A percentile compares a stretch with the other conserved stretches of the same genome.
These are phyloP conservation scores for Effrenium voratum DNA, from an alignment of 73 alveolate genomes.

Conservation along the genomic window DNA sequence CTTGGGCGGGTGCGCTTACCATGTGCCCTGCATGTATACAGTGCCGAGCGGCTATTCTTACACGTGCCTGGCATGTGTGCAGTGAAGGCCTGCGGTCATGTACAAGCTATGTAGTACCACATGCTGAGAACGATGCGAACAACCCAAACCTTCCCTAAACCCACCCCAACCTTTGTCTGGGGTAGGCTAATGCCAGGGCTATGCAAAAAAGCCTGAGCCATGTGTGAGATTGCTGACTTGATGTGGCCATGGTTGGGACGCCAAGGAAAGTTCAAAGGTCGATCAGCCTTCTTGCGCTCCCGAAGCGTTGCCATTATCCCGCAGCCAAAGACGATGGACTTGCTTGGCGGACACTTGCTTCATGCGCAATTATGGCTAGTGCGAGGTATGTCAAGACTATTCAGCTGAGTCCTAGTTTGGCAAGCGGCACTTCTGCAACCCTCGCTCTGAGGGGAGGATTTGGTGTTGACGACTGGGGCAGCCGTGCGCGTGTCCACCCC, in stretches of 20 bases:
- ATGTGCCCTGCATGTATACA: too few relatives aligned
- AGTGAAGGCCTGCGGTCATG: too few relatives aligned
- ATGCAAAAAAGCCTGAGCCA: too few relatives aligned
- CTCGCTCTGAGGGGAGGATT: neutral
- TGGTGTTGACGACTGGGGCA: neutral
- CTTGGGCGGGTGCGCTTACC: too few relatives aligned
- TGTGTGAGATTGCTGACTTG: too few relatives aligned
- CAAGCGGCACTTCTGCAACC: neutral
- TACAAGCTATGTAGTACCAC: too few relatives aligned
- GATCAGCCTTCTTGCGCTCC: neutral
- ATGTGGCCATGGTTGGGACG: neutral
- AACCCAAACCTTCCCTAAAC: too few relatives aligned
- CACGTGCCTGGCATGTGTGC: too few relatives aligned
- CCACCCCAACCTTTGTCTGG: too few relatives aligned
- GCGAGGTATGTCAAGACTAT: neutral
- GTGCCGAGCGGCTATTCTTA: too few relatives aligned
- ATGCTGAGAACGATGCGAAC: too few relatives aligned
- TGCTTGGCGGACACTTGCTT: slow-evolving; percentile 10
- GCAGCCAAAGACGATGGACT: slow-evolving; percentile 7
- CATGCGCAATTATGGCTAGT: neutral
- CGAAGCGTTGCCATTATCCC: slow-evolving; percentile 21
- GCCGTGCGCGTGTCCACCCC: slow-evolving; percentile 20
- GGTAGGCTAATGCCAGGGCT: too few relatives aligned
- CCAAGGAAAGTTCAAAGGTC: neutral
- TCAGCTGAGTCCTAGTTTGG: neutral